These are phyloP conservation scores for Balakata baccata DNA, from an alignment of 345 rosid species.

Conservation along the genomic window DNA sequence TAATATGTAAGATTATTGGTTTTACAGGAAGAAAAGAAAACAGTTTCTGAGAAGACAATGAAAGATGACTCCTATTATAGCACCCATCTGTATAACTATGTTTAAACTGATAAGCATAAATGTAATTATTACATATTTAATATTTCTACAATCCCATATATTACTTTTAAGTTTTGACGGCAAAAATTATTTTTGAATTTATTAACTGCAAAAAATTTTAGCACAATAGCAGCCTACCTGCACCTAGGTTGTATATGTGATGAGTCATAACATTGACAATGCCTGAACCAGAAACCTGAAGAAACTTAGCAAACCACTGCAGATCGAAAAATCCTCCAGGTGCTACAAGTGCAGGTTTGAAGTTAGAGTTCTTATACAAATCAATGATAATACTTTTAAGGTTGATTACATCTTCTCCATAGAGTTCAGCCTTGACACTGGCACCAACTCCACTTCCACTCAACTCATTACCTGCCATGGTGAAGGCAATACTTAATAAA, in stretches of 20 bases:
- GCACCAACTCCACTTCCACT: slow-evolving; percentile 83
- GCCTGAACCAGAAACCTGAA: slow-evolving; percentile 65
- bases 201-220: slow-evolving; percentile 1
- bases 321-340: slow-evolving; percentile 90
- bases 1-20: background rate
- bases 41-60: background rate
- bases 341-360: slow-evolving; percentile 66
- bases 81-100: background rate
- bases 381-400: slow-evolving; percentile 54
- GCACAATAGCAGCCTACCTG: slow-evolving; percentile 44
- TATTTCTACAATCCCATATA: background rate
- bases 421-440: slow-evolving; percentile 64
- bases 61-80: background rate
- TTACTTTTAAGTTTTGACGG: background rate
- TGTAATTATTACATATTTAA: background rate
- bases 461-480: slow-evolving; percentile 74
- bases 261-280: slow-evolving; percentile 63
- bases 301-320: slow-evolving; percentile 71
- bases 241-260: slow-evolving; percentile 93
- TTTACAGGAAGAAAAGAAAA: background rate
- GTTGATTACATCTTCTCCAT: slow-evolving; percentile 68
- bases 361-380: slow-evolving; percentile 47
- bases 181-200: background rate
- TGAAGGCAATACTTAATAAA: slow-evolving; percentile 13
- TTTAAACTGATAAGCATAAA: background rate